Base-by-base conservation (phyloP, 2,329 filamentous ascomycete species). In the Bipolaris sorokiniana region DNA sequence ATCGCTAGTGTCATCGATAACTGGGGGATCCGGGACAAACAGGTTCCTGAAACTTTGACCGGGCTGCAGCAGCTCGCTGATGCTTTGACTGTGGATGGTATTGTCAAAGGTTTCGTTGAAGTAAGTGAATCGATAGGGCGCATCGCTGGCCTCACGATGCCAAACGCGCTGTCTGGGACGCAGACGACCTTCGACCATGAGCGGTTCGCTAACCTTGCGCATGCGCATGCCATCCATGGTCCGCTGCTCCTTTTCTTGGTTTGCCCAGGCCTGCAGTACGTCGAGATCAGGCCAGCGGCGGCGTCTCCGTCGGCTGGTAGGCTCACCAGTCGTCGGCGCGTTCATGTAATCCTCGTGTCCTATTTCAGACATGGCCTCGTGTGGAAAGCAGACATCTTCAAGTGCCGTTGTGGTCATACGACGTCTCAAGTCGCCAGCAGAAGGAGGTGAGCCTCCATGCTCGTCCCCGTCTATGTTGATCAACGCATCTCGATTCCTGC, bases 61-160 rank as follows among this genome's bases (percentile, higher is more conserved):
- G 0, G 91, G 88, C 65, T 97, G 92, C 7, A 96, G 85, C 18
- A 99, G 84, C 74, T 97, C 95, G 2, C 92, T 96, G 55, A 99
- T 97, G 0, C 90, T 95, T 76, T 96, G 91, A 58, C 92, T 95
- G 76, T 99, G 95, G 60, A 99, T 96, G 0, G 95, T 99, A 75
- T 91, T 96, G 69, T 92, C 90, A 54, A 98, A 92, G 62, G 97
- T 92, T 73, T 98, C 95, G 76, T 98, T 98, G 83, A 99, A 99
- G 76, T 99, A 99, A 0, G 95, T 98, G 75, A 97, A 99, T 23
- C 95, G 86, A 75, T 96, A 98, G 0, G 95, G 95, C 0, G 89
- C 87, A 63, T 97, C 94, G 59, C 97, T 93, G 62, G 95, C 91
- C 51, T 91, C 88, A 37, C 90, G 86, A 74, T 92, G 94, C 94